Evolutionary conservation across 116 monocot species (phyloP), one percentile per base, ranked within the genome.

Genomic region (Trichopus zeylanicus): DNA sequence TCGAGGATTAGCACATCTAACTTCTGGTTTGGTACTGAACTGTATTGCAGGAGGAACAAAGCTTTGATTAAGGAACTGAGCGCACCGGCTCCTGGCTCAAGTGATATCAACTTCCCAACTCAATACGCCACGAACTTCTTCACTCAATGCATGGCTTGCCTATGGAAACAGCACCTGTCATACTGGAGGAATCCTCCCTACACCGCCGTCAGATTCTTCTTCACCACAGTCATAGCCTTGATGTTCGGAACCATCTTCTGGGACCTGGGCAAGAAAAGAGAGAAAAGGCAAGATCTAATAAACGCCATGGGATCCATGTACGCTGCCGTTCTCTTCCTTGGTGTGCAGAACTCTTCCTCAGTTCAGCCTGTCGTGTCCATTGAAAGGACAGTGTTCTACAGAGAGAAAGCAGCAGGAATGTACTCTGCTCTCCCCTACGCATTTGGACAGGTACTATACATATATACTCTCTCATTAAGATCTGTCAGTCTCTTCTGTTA

Each of bases 391-490:
- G 78, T 83, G 30, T 78, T 78, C 48, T 78, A 78, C 48, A 61
- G 78, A 48, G 78, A 83, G 49, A 83, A 51, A 65, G 78, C 81
- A 6, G 80, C 80, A 2, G 85, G 85, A 23, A 85, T 85, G 85
- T 86, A 86, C 51, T 81, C 86, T 46, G 86, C 81, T 12, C 29
- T 81, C 33, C 75, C 81, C 22, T 86, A 86, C 37, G 81, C 86
- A 48, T 75, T 81, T 59, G 86, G 72, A 54, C 86, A 86, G 34
- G 81, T 86, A 46, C 38, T n/a, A 29, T 28, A 42, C 32, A n/a
- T 69, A 10, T 27, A 26, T 8, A 1, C 20, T 32, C 33, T 8
- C 19, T 22, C 30, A 13, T 7, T 1, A 57, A 6, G n/a, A 31
- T 18, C 57, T 53, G 28, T 5, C 13, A 42, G 7, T 46, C 10